These are phyloP conservation scores for Hymenoscyphus albidus DNA, from an alignment of 2,329 filamentous ascomycete species.

Conservation along the genomic window DNA sequence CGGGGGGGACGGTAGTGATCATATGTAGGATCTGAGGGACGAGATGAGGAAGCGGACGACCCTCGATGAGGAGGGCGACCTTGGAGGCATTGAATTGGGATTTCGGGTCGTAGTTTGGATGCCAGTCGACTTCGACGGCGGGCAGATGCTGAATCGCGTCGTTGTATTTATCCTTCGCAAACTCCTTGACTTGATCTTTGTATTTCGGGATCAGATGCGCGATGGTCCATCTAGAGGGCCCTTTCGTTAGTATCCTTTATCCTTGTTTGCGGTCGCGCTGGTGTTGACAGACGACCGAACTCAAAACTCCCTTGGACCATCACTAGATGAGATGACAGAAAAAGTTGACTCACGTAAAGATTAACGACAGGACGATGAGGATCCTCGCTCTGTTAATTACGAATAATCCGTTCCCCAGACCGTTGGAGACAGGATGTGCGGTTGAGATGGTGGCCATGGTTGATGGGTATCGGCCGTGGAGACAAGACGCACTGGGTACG, in stretches of 20 bases:
- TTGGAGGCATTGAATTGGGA: conserved; percentile 44
- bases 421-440: conserved; percentile 14
- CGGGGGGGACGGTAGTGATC: conserved; percentile 48
- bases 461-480: background rate
- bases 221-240: conserved; percentile 44
- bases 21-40: conserved; percentile 50
- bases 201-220: conserved; percentile 44
- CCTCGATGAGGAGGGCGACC: conserved; percentile 50
- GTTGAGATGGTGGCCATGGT: conserved; percentile 16
- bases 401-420: conserved; percentile 22
- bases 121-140: conserved; percentile 32
- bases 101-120: conserved; percentile 30
- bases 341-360: conserved; percentile 28
- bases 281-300: background rate
- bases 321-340: background rate
- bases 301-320: background rate
- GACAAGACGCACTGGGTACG: background rate
- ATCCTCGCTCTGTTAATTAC: conserved; percentile 28
- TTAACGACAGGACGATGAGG: conserved; percentile 25
- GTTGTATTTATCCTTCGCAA: conserved; percentile 28
- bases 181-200: conserved; percentile 41
- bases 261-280: too few species aligned
- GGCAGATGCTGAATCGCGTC: conserved; percentile 31
- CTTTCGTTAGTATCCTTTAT: conserved; percentile 2
- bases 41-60: conserved; percentile 45